Evolutionary conservation across 345 rosid genomes (phyloP), one percentile per base, ranked within the genome.

Genomic region (Brassica incana): DNA sequence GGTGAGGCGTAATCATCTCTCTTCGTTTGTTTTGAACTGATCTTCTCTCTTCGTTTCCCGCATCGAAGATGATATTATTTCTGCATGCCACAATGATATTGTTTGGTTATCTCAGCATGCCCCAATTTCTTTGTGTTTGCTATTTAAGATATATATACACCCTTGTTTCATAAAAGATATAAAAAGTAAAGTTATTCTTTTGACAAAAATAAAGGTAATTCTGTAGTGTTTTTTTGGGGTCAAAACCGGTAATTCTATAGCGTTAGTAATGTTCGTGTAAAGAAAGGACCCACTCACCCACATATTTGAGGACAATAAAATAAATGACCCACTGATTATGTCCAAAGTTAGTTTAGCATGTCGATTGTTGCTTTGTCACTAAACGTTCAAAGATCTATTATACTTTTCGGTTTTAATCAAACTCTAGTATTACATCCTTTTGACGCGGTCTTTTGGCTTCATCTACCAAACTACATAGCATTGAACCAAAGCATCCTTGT

Each of bases 1-100:
- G 33, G 81, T 71, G 48, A 52, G 54, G 80, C 60, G 60, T 65
- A 65, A 72, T 78, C 40, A 78, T 78, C 12, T 33, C n/a, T 43
- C 71, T 25, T 71, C 71, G 66, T 63, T 69, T 48, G 0, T 20
- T 20, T 20, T 20, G 23, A 20, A 20, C 23, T 20, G 23, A 20
- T 20, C 23, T 20, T 20, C 23, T 20, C 23, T 20, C 23, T 20
- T 20, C 23, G 23, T 20, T 20, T 20, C 23, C 35, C 50, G 10
- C 16, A 77, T 30, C 5, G 32, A 54, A 58, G 35, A 48, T 76
- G 45, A 20, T 58, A 20, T 20, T 58, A 58, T 58, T 10, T 58
- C 27, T 45, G 36, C 45, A 76, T 67, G 61, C 45, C 35, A 33
- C 45, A 12, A 45, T 45, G 52, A 45, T 45, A 43, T 43, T 43